Evolutionary conservation across 2,329 filamentous ascomycete species (phyloP), one percentile per base, ranked within the genome.

Genomic region (Amesomyces nigricolor): DNA sequence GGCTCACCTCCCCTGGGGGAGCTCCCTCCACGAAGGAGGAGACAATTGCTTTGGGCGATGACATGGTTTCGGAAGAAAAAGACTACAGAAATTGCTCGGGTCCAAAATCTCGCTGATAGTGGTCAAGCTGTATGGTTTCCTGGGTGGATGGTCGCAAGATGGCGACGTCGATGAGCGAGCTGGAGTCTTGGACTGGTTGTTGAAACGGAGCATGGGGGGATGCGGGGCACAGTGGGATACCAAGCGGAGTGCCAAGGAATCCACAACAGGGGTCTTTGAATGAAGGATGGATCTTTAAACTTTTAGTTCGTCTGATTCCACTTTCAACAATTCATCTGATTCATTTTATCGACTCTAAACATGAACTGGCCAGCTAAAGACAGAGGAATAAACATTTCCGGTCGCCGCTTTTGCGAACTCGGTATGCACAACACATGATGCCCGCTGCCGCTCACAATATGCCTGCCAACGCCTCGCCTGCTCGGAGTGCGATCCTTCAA

Each of bases 21-120:
- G 94, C 91, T 68, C 90, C 89, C 76, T 95, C 86, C 62, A 99
- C 86, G 72, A 97, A 99, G 50, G 91, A 86, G 63, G 91, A 88
- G 62, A 89, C 78, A 54, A 85, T 83, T 58, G 82, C 64, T 54
- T 75, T 70, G 51, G 69, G 68, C 16, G 75, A 66, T 64, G 73
- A 71, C 56, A 65, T 63, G 46, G 47, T 39, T 14, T 26, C 22
- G 5, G 5, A 10, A 14, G 5, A 10, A 8, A 22, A 39, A 17
- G 4, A 9, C n/a, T 17, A 22, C 22, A 30, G 6, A n/a, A 9
- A 35, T 2, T 11, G 32, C 11, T 2, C 32, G 11, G 4, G 9
- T 2, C 32, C 11, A 13, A 4, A 35, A 35, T 35, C 11, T 13
- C 32, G 32, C 3, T 5, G 32, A 13, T 35, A 35, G 32, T 35